A percentile compares a stretch with the other conserved stretches of the same genome.
These are phyloP conservation scores for Cryptococcus sp. DNA, from an alignment of 1,284 basidiomycete species.

Conservation along the genomic window DNA sequence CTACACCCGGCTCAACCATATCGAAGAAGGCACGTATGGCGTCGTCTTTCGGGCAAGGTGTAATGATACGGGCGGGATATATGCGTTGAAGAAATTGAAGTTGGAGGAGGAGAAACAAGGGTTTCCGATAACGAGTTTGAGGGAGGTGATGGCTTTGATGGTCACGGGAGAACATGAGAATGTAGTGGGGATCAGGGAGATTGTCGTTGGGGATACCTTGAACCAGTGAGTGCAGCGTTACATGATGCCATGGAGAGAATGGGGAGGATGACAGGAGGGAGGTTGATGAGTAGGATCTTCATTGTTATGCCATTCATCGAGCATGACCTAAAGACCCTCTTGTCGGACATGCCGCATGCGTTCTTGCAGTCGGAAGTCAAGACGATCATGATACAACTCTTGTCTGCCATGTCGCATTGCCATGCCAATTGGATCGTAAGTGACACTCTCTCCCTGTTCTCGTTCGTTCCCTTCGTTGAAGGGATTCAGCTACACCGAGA, in stretches of 20 bases:
- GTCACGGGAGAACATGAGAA: slow-evolving; percentile 79
- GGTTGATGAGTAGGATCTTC: slow-evolving; percentile 66
- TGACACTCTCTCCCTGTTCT: background rate
- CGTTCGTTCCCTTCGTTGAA: background rate
- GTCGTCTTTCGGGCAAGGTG: slow-evolving; percentile 93
- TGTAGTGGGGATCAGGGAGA: slow-evolving; percentile 89
- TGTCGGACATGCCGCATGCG: slow-evolving; percentile 86
- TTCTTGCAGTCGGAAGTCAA: slow-evolving; percentile 98
- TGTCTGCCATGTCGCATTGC: slow-evolving; percentile 88
- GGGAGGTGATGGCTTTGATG: slow-evolving; percentile 94
- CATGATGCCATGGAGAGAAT: background rate
- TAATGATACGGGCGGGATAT: slow-evolving; percentile 87
- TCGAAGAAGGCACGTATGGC: slow-evolving; percentile 98
- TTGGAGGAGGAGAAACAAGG: slow-evolving; percentile 96
- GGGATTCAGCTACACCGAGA: slow-evolving; percentile 71
- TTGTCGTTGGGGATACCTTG: slow-evolving; percentile 97
- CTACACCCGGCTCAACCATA: slow-evolving; percentile 92
- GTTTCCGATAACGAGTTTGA: slow-evolving; percentile 93
- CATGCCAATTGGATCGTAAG: slow-evolving; percentile 85
- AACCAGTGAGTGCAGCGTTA: slow-evolving; percentile 96
- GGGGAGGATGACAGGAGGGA: background rate
- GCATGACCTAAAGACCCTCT: slow-evolving; percentile 93
- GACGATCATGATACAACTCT: slow-evolving; percentile 85
- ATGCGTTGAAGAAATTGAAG: slow-evolving; percentile 96
- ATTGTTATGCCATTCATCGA: slow-evolving; percentile 99